Base-by-base conservation (phyloP, 2,329 filamentous ascomycete species). In the Penicillium digitatum region DNA sequence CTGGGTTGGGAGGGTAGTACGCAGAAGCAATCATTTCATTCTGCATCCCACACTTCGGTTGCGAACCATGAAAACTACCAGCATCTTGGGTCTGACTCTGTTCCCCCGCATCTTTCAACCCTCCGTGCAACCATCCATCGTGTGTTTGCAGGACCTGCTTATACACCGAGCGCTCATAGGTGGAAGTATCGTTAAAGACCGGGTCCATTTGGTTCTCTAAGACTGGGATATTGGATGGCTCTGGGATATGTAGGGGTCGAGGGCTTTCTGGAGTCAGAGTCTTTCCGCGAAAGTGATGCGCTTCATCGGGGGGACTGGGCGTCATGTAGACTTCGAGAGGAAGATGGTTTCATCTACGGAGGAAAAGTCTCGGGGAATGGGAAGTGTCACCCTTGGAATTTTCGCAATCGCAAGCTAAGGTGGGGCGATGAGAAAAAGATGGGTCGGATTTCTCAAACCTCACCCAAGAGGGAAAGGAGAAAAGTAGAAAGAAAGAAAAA, bases 161-260 rank as follows among this genome's bases (percentile, higher is more conserved):
- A 48, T 58, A 55, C 37, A 67, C 65, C 35, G 70, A 70, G 66
- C 77, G 81, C 57, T 77, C 77, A 70, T 83, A 82, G 59, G 80
- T 81, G 51, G 84, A 79, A 53, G 84, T 84, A 70, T 87, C 84
- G 74, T 87, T 86, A 78, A 88, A 87, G 64, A 82, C 76, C 52
- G 85, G 84, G 74, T 89, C 86, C 82, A 84, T 89, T 75, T 88
- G 85, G 69, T 86, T 85, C 69, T 85, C 81, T 67, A 89, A 78
- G 52, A 89, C 82, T 55, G 86, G 85, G 56, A 89, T 87, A 63
- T 84, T 87, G 63, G 84, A 81, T 50, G 86, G 85, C 72, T 86
- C 82, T 62, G 86, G 81, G 62, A 86, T 78, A 72, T 88, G 84
- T 65, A 88, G 74, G 62, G 87, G 87, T 65, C 86, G 84, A 67